Evolutionary conservation across 2,329 filamentous ascomycete genomes (phyloP).

Genomic region (Ophiostoma ips): DNA sequence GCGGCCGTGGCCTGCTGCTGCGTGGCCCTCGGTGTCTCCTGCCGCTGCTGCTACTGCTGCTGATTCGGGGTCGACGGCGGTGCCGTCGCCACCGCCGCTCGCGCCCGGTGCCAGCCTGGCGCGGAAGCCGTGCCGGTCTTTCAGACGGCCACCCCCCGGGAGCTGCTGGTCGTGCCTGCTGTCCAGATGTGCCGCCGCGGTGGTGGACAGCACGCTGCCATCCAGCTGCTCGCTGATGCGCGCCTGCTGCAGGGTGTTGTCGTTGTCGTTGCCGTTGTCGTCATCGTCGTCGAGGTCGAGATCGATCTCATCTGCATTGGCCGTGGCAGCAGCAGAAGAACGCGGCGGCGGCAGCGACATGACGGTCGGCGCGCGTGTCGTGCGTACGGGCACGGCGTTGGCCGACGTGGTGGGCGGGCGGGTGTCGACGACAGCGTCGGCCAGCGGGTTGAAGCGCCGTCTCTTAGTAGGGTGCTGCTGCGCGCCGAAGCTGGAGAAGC

Average conservation of each 20-base stretch:
- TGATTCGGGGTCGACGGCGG: too few species aligned
- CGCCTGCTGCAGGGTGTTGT: conserved; percentile 18
- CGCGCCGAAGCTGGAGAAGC: conserved; percentile 57
- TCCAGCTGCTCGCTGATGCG: conserved; percentile 10
- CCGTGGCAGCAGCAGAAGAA: neutral
- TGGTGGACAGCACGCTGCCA: conserved; percentile 9
- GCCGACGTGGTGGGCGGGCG: neutral
- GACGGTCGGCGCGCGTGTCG: neutral
- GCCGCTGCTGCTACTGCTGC: too few species aligned
- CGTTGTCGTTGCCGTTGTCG: neutral
- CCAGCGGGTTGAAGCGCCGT: conserved; percentile 48
- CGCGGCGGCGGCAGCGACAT: neutral
- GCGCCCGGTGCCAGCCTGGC: neutral
- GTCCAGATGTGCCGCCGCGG: too few species aligned
- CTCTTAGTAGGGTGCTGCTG: conserved; percentile 44
- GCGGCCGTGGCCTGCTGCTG: too few species aligned
- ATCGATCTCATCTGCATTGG: conserved; percentile 32
- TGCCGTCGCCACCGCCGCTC: neutral
- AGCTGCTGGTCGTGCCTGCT: conserved; percentile 4
- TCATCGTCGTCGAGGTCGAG: conserved; percentile 24
- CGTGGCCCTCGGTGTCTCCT: too few species aligned
- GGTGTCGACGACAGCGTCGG: conserved; percentile 33
- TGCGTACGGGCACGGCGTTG: neutral
- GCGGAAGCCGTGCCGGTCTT: conserved; percentile 6
- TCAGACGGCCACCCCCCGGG: neutral